Conservation (phyloP, 371 early-diverging fungal species). For the Apophysomyces elegans region DNA sequence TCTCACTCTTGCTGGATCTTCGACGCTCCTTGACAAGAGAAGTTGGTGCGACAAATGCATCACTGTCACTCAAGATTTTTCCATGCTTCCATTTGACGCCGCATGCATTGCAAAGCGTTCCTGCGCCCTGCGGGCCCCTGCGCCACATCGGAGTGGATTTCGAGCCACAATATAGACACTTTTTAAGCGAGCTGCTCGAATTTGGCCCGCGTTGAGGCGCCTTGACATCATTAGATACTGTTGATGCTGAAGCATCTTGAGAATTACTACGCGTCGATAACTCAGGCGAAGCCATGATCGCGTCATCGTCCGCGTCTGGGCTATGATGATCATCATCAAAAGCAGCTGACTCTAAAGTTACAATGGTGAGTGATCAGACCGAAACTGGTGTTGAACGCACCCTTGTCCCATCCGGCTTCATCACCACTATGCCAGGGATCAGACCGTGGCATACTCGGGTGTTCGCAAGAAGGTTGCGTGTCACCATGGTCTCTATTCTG, state of each 20-base stretch:
- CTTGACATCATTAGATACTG: neutral
- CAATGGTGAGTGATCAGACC: neutral
- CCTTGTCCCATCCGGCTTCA: conserved; percentile 4
- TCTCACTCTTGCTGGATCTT: conserved; percentile 5
- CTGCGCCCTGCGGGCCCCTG: conserved; percentile 80
- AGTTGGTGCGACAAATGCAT: neutral
- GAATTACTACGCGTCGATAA: neutral
- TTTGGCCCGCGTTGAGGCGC: neutral
- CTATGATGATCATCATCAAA: conserved; percentile 5
- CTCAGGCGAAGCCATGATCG: neutral
- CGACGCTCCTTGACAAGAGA: conserved; percentile 11
- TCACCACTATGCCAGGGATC: conserved; percentile 4
- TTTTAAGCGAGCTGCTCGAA: conserved; percentile 25
- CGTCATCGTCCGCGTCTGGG: neutral
- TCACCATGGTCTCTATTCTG: neutral
- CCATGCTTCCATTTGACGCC: conserved; percentile 89
- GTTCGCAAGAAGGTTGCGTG: conserved; percentile 1
- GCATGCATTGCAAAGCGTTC: conserved; percentile 89
- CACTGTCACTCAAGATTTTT: conserved; percentile 56
- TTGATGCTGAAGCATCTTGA: neutral
- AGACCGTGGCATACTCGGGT: conserved; percentile 1
- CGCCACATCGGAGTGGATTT: conserved; percentile 92
- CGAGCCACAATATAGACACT: conserved; percentile 79
- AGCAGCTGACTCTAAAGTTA: neutral
- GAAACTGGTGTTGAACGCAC: neutral